A percentile compares a stretch with the other conserved stretches of the same genome.
phyloP scores from a whole-genome alignment of 2,329 filamentous ascomycete species.

The Cladosporium austrohemisphaericum region DNA sequence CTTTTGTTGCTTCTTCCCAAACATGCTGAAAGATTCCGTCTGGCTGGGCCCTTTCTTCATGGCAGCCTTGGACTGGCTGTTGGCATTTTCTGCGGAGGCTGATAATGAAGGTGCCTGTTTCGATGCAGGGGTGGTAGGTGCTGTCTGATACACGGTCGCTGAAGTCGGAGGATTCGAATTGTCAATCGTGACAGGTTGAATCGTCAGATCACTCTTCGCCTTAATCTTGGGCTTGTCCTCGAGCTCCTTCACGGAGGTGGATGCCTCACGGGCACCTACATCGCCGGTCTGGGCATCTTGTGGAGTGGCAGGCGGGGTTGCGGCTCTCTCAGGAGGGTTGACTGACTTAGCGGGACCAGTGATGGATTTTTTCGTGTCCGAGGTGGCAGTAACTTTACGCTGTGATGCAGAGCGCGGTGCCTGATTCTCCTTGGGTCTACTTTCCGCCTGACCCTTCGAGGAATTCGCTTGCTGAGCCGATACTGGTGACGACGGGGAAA shows the following conservation, averaged over 20 bases:
- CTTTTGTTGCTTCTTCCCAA: slow-evolving; percentile 25
- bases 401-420: neutral
- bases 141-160: slow-evolving; percentile 20
- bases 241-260: too few relatives aligned
- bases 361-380: neutral
- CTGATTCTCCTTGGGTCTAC: neutral
- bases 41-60: slow-evolving; percentile 32
- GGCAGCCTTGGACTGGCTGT: neutral
- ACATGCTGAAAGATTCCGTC: slow-evolving; percentile 34
- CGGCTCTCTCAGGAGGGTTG: neutral
- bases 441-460: neutral
- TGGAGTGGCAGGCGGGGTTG: neutral
- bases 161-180: slow-evolving; percentile 18
- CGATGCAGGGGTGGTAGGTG: slow-evolving; percentile 24
- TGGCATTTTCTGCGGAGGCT: neutral
- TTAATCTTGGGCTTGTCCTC: neutral
- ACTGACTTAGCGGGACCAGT: neutral
- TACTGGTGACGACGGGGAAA: neutral
- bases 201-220: too few relatives aligned
- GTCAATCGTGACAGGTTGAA: slow-evolving; percentile 19
- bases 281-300: too few relatives aligned
- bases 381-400: neutral
- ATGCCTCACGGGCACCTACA: too few relatives aligned
- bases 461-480: neutral
- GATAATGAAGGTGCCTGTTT: neutral